phyloP scores from a whole-genome alignment of 805 yeast genomes.

The Candida nonsorbophila region DNA sequence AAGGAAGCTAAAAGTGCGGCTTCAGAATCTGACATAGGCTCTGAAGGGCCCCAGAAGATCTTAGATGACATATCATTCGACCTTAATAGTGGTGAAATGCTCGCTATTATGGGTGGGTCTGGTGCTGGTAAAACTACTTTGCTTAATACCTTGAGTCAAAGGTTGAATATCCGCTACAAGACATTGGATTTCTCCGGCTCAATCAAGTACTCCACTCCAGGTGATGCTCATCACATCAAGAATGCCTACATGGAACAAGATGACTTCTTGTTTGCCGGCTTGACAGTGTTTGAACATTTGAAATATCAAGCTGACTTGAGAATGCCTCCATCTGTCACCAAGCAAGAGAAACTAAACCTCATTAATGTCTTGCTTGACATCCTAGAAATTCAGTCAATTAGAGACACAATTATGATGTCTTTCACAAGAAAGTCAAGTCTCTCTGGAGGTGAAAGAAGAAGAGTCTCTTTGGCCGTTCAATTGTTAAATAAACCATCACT shows the following conservation, averaged over 20 bases:
- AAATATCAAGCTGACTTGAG: constrained; percentile 67
- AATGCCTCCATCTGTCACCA: constrained; percentile 43
- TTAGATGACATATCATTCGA: constrained; percentile 50
- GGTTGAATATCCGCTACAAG: constrained; percentile 37
- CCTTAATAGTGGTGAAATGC: constrained; percentile 53
- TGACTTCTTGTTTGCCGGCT: constrained; percentile 64
- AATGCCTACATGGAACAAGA: constrained; percentile 72
- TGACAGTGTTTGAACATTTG: constrained; percentile 70
- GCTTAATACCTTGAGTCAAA: constrained; percentile 57
- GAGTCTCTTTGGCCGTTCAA: constrained; percentile 76
- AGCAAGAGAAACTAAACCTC: constrained; percentile 39
- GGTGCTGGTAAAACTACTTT: constrained; percentile 86
- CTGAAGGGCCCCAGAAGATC: constrained; percentile 10
- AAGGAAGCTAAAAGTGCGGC: constrained; percentile 3
- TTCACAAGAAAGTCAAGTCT: constrained; percentile 38
- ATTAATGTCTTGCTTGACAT: constrained; percentile 59
- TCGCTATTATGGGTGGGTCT: constrained; percentile 84
- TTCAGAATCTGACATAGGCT: constrained; percentile 4
- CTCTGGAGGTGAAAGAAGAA: constrained; percentile 81
- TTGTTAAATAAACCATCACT: constrained; percentile 71
- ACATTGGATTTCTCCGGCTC: constrained; percentile 40
- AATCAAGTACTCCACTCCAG: constrained; percentile 22
- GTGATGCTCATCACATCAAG: constrained; percentile 12
- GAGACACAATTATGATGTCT: constrained; percentile 51
- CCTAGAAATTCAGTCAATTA: constrained; percentile 61